A percentile compares a stretch with the other conserved stretches of the same genome.
These are phyloP conservation scores for Paralagenidium karlingii DNA, from an alignment of 352 stramenopile genomes.

Conservation along the genomic window DNA sequence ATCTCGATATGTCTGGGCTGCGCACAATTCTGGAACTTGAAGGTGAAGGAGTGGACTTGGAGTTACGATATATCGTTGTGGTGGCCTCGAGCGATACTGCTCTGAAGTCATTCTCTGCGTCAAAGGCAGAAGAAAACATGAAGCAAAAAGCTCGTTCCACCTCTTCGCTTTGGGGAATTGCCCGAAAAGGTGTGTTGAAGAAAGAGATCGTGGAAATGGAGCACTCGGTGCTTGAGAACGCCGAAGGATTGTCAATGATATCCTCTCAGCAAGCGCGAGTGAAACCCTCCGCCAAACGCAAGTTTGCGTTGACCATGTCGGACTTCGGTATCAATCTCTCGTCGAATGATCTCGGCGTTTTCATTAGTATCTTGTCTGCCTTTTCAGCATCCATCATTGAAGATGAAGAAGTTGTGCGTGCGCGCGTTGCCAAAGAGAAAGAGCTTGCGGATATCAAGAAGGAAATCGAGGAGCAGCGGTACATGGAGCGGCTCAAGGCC, in stretches of 20 bases:
- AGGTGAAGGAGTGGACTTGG: slow-evolving; percentile 73
- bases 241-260: slow-evolving; percentile 14
- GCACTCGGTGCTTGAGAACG: slow-evolving; percentile 25
- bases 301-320: slow-evolving; percentile 68
- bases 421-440: slow-evolving; percentile 25
- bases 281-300: slow-evolving; percentile 40
- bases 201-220: slow-evolving; percentile 51
- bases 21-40: slow-evolving; percentile 77
- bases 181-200: slow-evolving; percentile 30
- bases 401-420: slow-evolving; percentile 40
- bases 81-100: slow-evolving; percentile 11
- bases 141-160: slow-evolving; percentile 5
- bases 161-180: slow-evolving; percentile 41
- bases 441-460: slow-evolving; percentile 35
- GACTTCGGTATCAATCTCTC: slow-evolving; percentile 79
- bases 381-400: slow-evolving; percentile 63
- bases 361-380: slow-evolving; percentile 57
- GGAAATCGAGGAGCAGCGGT: slow-evolving; percentile 44
- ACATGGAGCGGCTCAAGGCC: slow-evolving; percentile 52
- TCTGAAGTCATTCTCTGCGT: slow-evolving; percentile 9
- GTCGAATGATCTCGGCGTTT: slow-evolving; percentile 58
- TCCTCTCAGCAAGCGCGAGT: slow-evolving; percentile 18
- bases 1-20: slow-evolving; percentile 55
- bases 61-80: slow-evolving; percentile 54
- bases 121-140: slow-evolving; percentile 2